Evolutionary conservation across 805 yeast genomes (phyloP), one percentile per base, ranked within the genome.

Genomic region (Candida ipomoeae): DNA sequence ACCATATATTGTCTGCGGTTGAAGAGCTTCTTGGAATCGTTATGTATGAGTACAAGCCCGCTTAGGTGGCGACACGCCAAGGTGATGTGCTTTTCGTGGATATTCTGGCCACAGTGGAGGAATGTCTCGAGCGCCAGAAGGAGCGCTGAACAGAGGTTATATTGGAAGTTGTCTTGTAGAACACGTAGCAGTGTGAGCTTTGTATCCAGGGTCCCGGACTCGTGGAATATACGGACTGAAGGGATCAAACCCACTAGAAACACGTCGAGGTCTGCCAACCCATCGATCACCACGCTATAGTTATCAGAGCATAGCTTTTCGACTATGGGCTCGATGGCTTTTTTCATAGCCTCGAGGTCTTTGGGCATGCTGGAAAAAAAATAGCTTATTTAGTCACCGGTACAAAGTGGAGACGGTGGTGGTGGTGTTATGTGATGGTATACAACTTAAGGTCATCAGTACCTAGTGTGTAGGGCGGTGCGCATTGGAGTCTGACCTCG

Each of bases 1-100:
- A 59, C 62, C 79, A 77, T 69, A 52, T 77, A 78, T 15, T 61
- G 53, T 17, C 64, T 62, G 41, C 77, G 62, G 21, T 69, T 62
- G 58, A 85, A 83, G 2, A 81, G 53, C 11, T 65, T 58, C 48
- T 89, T 66, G 17, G 85, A 79, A 2, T 66, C 66, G 3, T 83
- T 77, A 60, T 85, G 91, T 7, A 85, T 46, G 39, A 85, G 66
- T 18, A 85, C 68, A 10, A 81, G 65, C 0, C 90, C 91, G 57
- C 83, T 86, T 3, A 84, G 62, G 1, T 79, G 66, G 38, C 74
- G 58, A 51, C 72, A 70, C 36, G 66, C 63, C 23, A 55, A 53
- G 18, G 59, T 45, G 1, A 60, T 35, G 10, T 45, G 44, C 6
- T 50, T 48, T 13, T 48, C 48, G 11, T 56, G 56, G 21, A 52